These are phyloP conservation scores for Wickerhamiella bombiphila DNA, from an alignment of 805 yeast species.

Conservation along the genomic window DNA sequence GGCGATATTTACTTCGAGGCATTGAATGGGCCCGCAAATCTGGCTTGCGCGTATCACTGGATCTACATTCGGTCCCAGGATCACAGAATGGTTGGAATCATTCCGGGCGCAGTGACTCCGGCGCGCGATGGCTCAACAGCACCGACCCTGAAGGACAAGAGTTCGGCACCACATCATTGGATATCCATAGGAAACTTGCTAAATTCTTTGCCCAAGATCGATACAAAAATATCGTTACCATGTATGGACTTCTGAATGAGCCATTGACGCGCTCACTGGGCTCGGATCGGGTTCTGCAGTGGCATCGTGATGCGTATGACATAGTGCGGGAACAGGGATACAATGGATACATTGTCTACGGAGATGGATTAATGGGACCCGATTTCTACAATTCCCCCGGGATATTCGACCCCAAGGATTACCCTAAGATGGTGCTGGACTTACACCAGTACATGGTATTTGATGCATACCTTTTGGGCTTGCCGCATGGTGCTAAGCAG, in stretches of 20 bases:
- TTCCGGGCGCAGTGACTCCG: conserved; percentile 37
- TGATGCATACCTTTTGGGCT: conserved; percentile 18
- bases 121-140: conserved; percentile 29
- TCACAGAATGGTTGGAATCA: conserved; percentile 50
- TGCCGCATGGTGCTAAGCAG: conserved; percentile 22
- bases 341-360: conserved; percentile 43
- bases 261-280: conserved; percentile 43
- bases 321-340: conserved; percentile 38
- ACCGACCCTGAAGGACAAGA: conserved; percentile 29
- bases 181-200: conserved; percentile 39
- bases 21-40: conserved; percentile 50
- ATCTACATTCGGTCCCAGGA: conserved; percentile 71
- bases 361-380: conserved; percentile 58
- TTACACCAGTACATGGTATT: conserved; percentile 83
- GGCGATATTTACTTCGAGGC: conserved; percentile 43
- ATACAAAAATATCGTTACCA: conserved; percentile 55
- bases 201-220: conserved; percentile 47
- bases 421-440: conserved; percentile 59
- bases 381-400: conserved; percentile 41
- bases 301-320: conserved; percentile 41
- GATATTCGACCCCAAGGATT: conserved; percentile 30
- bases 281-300: conserved; percentile 37
- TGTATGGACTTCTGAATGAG: conserved; percentile 72
- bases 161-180: conserved; percentile 29
- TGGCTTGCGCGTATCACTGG: conserved; percentile 56